Percentiles rank a stretch among this genome's conserved stretches.
Evolutionary conservation across 257 asterid species (phyloP).

Genomic region (Capsicum rhomboideum): DNA sequence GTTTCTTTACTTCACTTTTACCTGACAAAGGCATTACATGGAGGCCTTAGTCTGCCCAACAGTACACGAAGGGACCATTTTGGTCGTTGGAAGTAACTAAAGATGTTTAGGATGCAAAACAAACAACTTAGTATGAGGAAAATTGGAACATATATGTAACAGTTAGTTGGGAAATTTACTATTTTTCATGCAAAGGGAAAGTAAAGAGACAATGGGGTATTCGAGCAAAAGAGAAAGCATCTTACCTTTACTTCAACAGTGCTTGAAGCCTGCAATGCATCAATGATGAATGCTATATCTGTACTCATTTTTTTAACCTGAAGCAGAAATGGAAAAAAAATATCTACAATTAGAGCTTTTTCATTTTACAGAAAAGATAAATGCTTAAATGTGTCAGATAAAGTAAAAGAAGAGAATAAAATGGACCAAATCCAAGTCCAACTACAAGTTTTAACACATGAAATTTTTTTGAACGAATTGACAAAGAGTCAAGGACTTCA

Average conservation of each 20-base stretch:
- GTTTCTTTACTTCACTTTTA: neutral
- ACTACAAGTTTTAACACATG: neutral
- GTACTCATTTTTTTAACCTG: conserved; percentile 73
- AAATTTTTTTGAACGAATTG: neutral
- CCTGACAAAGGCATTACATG: neutral
- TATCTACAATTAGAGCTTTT: neutral
- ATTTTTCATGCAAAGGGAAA: neutral
- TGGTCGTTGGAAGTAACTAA: neutral
- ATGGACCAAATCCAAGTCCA: neutral
- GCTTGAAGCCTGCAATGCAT: conserved; percentile 69
- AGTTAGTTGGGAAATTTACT: neutral
- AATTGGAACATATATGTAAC: neutral
- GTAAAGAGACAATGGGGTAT: neutral
- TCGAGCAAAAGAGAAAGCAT: conserved; percentile 3
- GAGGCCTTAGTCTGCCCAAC: neutral
- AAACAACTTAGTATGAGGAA: neutral
- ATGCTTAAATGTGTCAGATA: neutral
- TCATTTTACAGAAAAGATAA: neutral
- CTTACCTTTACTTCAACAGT: conserved; percentile 81
- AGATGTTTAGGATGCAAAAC: neutral
- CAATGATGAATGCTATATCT: conserved; percentile 62
- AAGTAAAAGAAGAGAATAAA: neutral
- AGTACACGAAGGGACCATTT: neutral
- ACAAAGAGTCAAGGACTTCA: neutral
- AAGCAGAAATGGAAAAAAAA: conserved; percentile 12